A percentile compares a stretch with the other conserved stretches of the same genome.
Conservation (phyloP, 805 yeast genomes). For the Kodamaea fukazawae region DNA sequence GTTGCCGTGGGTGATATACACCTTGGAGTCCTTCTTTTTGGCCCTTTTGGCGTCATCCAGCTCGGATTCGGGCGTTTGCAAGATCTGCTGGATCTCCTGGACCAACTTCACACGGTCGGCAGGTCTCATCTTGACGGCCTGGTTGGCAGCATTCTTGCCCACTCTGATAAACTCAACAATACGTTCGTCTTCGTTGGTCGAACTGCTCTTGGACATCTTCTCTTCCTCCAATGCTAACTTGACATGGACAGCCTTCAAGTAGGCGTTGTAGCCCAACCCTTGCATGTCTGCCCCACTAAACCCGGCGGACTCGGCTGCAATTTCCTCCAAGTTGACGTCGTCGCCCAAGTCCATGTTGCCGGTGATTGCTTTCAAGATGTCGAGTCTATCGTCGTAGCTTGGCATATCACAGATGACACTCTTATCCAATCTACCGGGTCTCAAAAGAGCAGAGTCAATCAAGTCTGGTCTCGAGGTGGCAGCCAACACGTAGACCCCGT, state of each 20-base stretch:
- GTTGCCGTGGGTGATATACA: constrained; percentile 52
- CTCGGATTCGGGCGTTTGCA: constrained; percentile 15
- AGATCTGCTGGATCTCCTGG: constrained; percentile 43
- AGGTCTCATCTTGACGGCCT: constrained; percentile 25
- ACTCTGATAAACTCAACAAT: constrained; percentile 44
- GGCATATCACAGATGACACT: constrained; percentile 91
- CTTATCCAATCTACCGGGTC: constrained; percentile 96
- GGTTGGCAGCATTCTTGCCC: constrained; percentile 17
- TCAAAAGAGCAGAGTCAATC: constrained; percentile 87
- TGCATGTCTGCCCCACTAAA: constrained; percentile 95
- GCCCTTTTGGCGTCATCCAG: constrained; percentile 5
- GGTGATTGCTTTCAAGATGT: constrained; percentile 61
- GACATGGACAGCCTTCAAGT: constrained; percentile 78
- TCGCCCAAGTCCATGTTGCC: constrained; percentile 56
- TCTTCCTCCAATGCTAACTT: constrained; percentile 51
- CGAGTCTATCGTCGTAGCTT: constrained; percentile 60
- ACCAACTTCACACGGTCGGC: constrained; percentile 40
- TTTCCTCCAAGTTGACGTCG: constrained; percentile 48
- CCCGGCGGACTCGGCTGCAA: constrained; percentile 66
- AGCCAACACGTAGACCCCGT: constrained; percentile 93
- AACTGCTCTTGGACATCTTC: constrained; percentile 9
- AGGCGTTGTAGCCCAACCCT: constrained; percentile 88
- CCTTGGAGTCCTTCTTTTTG: constrained; percentile 20
- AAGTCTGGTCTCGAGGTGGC: constrained; percentile 96
- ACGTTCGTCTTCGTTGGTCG: constrained; percentile 13